These are phyloP conservation scores for Tilletia indica DNA, from an alignment of 1,284 basidiomycete genomes.

Conservation along the genomic window DNA sequence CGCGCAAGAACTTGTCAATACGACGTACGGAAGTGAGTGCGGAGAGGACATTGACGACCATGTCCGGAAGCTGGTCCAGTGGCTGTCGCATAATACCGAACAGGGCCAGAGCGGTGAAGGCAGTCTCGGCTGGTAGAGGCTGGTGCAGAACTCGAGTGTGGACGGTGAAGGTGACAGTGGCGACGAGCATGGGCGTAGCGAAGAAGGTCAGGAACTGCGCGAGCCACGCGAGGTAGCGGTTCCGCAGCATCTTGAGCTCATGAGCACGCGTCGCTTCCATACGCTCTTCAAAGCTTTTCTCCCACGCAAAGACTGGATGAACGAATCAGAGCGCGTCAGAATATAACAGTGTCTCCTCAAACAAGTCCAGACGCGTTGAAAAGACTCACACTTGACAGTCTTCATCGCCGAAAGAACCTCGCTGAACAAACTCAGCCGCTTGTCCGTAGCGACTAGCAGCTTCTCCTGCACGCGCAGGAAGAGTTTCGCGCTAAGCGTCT, in stretches of 20 bases:
- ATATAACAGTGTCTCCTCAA: slow-evolving; percentile 19
- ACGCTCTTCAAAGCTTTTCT: slow-evolving; percentile 57
- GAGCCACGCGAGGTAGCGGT: slow-evolving; percentile 57
- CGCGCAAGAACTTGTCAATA: slow-evolving; percentile 60
- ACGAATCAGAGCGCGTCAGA: background rate
- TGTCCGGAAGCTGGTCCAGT: slow-evolving; percentile 48
- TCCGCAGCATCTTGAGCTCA: slow-evolving; percentile 59
- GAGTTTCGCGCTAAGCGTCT: slow-evolving; percentile 57
- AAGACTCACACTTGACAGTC: slow-evolving; percentile 46
- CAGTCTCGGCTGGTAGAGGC: slow-evolving; percentile 59
- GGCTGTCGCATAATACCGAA: slow-evolving; percentile 56
- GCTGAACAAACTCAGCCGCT: slow-evolving; percentile 61
- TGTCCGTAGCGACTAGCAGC: slow-evolving; percentile 61
- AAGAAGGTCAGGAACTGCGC: slow-evolving; percentile 57
- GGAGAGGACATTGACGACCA: slow-evolving; percentile 59
- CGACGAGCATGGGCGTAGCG: slow-evolving; percentile 65
- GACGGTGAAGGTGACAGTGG: slow-evolving; percentile 65
- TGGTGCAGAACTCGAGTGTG: slow-evolving; percentile 62
- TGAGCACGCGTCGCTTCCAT: slow-evolving; percentile 59
- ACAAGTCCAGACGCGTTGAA: slow-evolving; percentile 28
- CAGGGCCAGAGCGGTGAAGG: slow-evolving; percentile 62
- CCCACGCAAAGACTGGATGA: slow-evolving; percentile 66
- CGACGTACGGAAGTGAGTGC: slow-evolving; percentile 53
- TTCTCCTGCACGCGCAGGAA: slow-evolving; percentile 59
- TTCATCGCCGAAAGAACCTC: slow-evolving; percentile 63